phyloP scores from a whole-genome alignment of 2,329 filamentous ascomycete species.

The Ophiostoma quercus region DNA sequence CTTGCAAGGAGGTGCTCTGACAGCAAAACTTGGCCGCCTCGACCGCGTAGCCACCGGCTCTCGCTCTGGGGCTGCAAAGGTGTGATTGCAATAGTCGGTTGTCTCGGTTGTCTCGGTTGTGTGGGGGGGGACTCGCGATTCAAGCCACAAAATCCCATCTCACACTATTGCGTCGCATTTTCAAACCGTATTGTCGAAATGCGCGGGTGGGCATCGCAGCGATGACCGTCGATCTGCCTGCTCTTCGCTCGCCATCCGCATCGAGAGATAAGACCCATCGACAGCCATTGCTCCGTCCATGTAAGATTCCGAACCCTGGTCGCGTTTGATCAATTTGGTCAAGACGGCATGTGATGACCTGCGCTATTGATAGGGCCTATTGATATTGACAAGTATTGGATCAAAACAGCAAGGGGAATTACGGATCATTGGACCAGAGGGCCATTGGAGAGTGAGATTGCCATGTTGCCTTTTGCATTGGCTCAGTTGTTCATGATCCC shows the following conservation, averaged over 20 bases:
- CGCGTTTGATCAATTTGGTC: neutral
- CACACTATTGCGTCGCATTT: neutral
- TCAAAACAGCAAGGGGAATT: no score
- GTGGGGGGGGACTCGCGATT: neutral
- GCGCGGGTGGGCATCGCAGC: neutral
- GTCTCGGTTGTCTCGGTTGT: neutral
- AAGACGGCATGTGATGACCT: neutral
- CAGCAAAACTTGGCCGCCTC: neutral
- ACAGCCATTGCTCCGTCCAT: neutral
- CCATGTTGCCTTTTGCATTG: neutral
- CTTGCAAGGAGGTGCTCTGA: neutral
- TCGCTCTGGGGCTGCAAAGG: neutral
- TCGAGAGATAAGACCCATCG: neutral
- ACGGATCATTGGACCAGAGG: no score
- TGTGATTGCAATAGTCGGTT: neutral
- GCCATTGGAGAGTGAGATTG: neutral
- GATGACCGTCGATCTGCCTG: neutral
- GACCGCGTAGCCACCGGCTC: constrained; percentile 2
- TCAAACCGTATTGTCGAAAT: neutral
- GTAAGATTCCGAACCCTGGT: neutral
- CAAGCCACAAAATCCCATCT: constrained; percentile 6
- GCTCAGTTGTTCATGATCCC: neutral
- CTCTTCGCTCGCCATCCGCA: neutral
- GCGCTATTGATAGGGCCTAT: neutral
- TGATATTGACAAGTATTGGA: neutral